Evolutionary conservation across 2,329 filamentous ascomycete species (phyloP).

Genomic region (Fusarium miscanthi): DNA sequence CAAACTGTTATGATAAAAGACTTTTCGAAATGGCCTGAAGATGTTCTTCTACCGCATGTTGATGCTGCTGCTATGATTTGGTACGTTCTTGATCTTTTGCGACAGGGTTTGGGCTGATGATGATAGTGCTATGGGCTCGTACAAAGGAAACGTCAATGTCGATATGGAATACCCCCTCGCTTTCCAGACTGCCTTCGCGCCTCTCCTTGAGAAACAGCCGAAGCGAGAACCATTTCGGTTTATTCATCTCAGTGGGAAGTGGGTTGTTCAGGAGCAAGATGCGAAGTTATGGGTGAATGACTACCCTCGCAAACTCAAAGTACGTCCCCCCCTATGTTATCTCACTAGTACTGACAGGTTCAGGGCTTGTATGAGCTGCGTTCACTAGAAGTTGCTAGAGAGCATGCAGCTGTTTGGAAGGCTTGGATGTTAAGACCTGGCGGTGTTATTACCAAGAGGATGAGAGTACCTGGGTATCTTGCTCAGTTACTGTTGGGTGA

Average conservation of each 20-base stretch:
- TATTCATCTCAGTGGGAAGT: constrained; percentile 50
- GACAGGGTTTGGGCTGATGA: neutral
- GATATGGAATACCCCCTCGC: constrained; percentile 40
- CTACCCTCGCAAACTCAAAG: constrained; percentile 38
- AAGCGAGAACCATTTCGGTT: constrained; percentile 40
- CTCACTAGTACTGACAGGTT: neutral
- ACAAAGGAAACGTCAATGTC: constrained; percentile 24
- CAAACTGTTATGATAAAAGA: constrained; percentile 30
- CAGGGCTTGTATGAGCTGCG: constrained; percentile 33
- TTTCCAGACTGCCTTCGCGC: constrained; percentile 22
- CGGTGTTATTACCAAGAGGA: constrained; percentile 6
- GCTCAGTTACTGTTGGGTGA: constrained; percentile 20
- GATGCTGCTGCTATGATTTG: constrained; percentile 43
- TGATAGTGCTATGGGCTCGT: constrained; percentile 38
- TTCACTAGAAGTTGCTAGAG: constrained; percentile 19
- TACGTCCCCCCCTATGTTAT: rapidly evolving
- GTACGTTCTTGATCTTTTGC: constrained; percentile 2
- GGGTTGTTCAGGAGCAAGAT: constrained; percentile 49
- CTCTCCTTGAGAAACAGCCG: constrained; percentile 3
- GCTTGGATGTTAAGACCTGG: constrained; percentile 36
- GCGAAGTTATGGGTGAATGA: constrained; percentile 43
- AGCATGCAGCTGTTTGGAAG: constrained; percentile 20
- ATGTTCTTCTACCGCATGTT: constrained; percentile 17
- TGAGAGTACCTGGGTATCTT: neutral
- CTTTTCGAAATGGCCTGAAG: constrained; percentile 32